These are phyloP conservation scores for Talaromyces sp. DNA, from an alignment of 2,329 filamentous ascomycete genomes.

Conservation along the genomic window DNA sequence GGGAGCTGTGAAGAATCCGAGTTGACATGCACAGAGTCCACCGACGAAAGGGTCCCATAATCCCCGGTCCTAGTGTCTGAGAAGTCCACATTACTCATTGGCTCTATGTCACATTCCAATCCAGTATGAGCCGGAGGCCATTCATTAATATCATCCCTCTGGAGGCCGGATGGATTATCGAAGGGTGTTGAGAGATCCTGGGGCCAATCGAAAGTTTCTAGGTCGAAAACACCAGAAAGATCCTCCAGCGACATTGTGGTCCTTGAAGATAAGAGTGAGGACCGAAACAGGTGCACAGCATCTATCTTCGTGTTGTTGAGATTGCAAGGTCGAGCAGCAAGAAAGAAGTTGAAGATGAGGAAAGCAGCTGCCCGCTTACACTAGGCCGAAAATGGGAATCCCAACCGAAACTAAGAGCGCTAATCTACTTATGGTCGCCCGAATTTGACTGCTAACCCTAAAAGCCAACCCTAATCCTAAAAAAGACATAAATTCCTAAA, in stretches of 20 bases:
- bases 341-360: background rate
- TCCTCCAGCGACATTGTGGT: background rate
- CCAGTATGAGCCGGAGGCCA: background rate
- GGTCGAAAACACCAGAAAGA: background rate
- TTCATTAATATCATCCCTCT: background rate
- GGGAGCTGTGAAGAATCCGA: too few relatives aligned
- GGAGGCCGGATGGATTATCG: background rate
- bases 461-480: too few relatives aligned
- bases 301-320: background rate
- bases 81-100: too few relatives aligned
- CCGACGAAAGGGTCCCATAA: background rate
- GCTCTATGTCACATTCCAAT: background rate
- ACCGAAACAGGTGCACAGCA: too few relatives aligned
- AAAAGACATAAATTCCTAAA: background rate
- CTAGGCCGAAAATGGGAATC: background rate
- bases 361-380: background rate
- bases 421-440: too few relatives aligned
- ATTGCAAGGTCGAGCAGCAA: too few relatives aligned
- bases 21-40: background rate
- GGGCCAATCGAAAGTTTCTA: background rate
- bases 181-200: background rate
- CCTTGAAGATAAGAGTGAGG: too few relatives aligned
- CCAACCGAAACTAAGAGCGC: too few relatives aligned
- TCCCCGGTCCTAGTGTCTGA: background rate
- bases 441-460: background rate